Base-by-base conservation (phyloP, 1,284 basidiomycete species). In the Garcileccinum viscosum region DNA sequence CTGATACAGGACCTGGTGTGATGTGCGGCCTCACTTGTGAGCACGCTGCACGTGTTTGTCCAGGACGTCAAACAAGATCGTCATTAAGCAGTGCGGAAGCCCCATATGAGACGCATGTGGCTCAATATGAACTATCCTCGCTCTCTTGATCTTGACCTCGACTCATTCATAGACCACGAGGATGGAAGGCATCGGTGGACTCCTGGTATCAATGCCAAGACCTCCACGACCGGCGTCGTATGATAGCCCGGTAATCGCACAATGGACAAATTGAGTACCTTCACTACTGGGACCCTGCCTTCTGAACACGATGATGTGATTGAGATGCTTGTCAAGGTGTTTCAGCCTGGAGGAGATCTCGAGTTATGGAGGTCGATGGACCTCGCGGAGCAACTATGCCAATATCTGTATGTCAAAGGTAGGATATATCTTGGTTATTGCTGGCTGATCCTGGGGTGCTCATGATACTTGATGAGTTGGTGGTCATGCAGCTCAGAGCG, bases 81-180 rank as follows among this genome's bases (percentile, higher is more conserved):
- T 76, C 5, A 69, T 11, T 17, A 35, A 84, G 50, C 75, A 74
- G 7, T 8, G 14, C 17, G 15, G 50, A 8, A 56, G 50, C 27
- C 9, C 53, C n/a, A 9, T n/a, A n/a, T 47, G 44, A 30, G 24
- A 27, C 78, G 79, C 5, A 78, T 87, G 1, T 88, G 85, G 85
- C 78, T 88, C 33, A 84, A 84, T 1, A 86, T 83, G 40, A 86
- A 88, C 71, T 81, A n/a, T n/a, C n/a, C n/a, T n/a, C n/a, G n/a
- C n/a, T n/a, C n/a, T n/a, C 84, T 67, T 83, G 84, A 19, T 56
- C 50, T 56, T 4, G 50, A 1, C 11, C 27, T 53, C 27, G 50
- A 68, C 63, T 35, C 67, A 42, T 67, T 63, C 33, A 19, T 33
- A 56, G 47, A 60, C 6, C 17, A 24, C 6, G 40, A 27, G 22